Conservation (phyloP, 192 early-diverging fungal genomes). For the Backusella liffmaniae region DNA sequence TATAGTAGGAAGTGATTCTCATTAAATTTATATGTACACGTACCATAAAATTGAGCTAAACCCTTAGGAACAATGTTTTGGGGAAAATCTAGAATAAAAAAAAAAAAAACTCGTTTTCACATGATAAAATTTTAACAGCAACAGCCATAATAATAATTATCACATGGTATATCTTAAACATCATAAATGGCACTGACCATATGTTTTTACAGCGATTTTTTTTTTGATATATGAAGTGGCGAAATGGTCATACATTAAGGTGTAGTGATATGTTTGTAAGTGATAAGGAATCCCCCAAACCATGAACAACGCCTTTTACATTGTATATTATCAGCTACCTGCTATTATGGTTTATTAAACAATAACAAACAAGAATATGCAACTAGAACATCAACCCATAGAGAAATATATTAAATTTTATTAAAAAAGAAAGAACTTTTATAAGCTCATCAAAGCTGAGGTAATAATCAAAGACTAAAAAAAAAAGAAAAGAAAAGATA, state of each 20-base stretch:
- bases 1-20: background rate
- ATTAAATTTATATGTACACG: background rate
- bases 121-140: background rate
- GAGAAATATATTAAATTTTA: background rate
- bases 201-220: background rate
- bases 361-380: background rate
- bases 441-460: background rate
- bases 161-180: background rate
- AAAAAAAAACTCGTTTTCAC: background rate
- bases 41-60: background rate
- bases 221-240: background rate
- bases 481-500: background rate
- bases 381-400: background rate
- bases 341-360: background rate
- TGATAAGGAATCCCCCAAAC: background rate
- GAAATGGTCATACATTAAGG: background rate
- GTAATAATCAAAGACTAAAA: background rate
- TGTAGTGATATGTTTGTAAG: background rate
- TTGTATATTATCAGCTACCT: background rate
- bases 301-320: background rate
- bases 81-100: background rate
- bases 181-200: background rate
- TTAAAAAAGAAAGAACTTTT: background rate
- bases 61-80: background rate
- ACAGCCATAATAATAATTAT: background rate